Base-by-base conservation (phyloP, 441 rosid genomes). In the Eugenia klotzschiana region DNA sequence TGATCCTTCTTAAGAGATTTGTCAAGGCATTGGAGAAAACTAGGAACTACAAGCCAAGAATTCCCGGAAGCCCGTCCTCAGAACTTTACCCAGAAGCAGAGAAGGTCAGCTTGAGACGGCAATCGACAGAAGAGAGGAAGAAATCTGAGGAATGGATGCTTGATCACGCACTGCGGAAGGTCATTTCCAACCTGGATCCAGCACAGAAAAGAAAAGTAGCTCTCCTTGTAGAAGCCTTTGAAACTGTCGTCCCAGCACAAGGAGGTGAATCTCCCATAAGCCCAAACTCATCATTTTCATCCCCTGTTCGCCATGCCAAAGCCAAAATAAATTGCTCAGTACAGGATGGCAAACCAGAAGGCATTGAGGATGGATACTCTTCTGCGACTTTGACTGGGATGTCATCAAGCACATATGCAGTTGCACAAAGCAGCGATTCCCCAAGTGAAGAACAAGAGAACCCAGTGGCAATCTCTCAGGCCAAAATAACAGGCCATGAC, bases 61-160 rank as follows among this genome's bases (percentile, higher is more conserved):
- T 89, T 86, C 89, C 83, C 72, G 82, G 27, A 20, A 60, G 83
- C 84, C 86, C 83, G 69, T 85, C 91, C 6, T 41, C 79, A 72
- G 87, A 85, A 81, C 85, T 80, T 87, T 88, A 88, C 64, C 74
- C 84, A 49, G 92, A 90, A 88, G 85, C 89, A 83, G 95, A 91
- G 86, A 93, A 85, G 73, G 84, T 93, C 64, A 83, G 80, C 82
- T 86, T 94, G 77, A 91, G 93, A 85, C 93, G 81, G 81, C 95
- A 92, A 84, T 83, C 85, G 20, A 57, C 86, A 80, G 93, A 89
- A 46, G 98, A 88, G 82, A 93, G 89, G 88, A 97, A 91, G 88
- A 87, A 82, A 81, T 89, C 95, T 11, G 93, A 94, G 83, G 95
- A 93, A 86, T 95, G 98, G 98, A 95, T 97, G 99, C 98, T 97